Base-by-base conservation (phyloP, 345 rosid species). In the Brassica nigra region DNA sequence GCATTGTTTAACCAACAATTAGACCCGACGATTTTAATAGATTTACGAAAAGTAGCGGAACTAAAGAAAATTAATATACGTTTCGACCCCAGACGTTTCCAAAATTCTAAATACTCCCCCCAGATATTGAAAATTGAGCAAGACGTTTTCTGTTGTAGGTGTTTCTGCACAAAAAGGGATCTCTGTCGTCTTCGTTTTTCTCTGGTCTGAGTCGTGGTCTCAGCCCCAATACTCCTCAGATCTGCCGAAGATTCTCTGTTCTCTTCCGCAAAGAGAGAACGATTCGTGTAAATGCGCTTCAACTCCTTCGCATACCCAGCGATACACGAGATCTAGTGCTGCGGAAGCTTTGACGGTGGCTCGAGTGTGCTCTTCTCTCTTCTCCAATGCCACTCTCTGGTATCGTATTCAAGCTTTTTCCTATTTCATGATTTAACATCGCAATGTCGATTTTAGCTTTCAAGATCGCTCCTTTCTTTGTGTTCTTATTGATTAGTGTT, bases 301-400 rank as follows among this genome's bases (percentile, higher is more conserved):
- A 44, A 1, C 4, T 8, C 62, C 75, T 74, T 36, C 23, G 28
- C 1, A 74, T 62, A 47, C 74, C 55, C 18, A 20, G 76, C 62
- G 66, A 62, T 5, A 44, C 23, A 65, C 77, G 83, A 81, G 80
- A 81, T 81, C 83, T 76, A 70, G 44, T 44, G 77, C 69, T 66
- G 4, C 7, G 16, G 34, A 70, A 33, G 73, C 64, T 64, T 80
- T n/a, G 62, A 80, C 15, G 65, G 79, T 74, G 66, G 58, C 54
- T 76, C 0, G 55, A 55, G 66, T 70, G 44, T 37, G 44, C 75
- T 70, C 83, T 80, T 80, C 76, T 2, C 70, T 63, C 31, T 75
- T 15, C 66, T 8, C 52, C 62, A 70, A 70, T 80, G 79, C 16
- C 27, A 55, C 5, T 54, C 39, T 70, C 61, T 63, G 79, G 79